Evolutionary conservation across 345 rosid species (phyloP).

Genomic region (Chamaenerion angustifolium): DNA sequence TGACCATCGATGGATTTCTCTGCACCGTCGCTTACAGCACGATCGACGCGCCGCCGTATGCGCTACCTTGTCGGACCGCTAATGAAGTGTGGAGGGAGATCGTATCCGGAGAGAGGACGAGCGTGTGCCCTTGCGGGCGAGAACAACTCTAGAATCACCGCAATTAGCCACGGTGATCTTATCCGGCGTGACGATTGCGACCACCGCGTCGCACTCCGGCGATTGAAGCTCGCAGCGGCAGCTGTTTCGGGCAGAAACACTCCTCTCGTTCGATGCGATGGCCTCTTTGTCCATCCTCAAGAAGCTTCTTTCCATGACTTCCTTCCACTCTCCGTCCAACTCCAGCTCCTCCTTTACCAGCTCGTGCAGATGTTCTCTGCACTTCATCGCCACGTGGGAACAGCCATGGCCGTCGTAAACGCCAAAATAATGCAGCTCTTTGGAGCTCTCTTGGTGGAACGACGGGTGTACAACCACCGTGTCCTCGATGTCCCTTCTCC

Average conservation of each 20-base stretch:
- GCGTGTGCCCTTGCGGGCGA: constrained; percentile 59
- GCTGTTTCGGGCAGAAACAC: too few species aligned
- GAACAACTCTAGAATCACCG: constrained; percentile 87
- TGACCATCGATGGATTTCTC: constrained; percentile 37
- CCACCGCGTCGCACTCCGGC: constrained; percentile 45
- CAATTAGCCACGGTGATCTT: constrained; percentile 70
- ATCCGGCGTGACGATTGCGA: constrained; percentile 49
- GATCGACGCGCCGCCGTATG: constrained; percentile 20
- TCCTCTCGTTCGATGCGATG: too few species aligned
- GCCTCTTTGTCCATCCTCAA: too few species aligned
- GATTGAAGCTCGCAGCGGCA: constrained; percentile 30
- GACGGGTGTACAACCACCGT: too few species aligned
- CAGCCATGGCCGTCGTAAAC: too few species aligned
- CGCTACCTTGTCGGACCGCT: constrained; percentile 27
- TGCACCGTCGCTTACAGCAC: constrained; percentile 17
- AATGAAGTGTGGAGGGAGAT: constrained; percentile 92
- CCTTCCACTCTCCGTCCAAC: constrained; percentile 15
- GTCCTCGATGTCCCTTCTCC: constrained; percentile 71
- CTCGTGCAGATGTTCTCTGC: constrained; percentile 30
- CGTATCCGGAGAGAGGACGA: constrained; percentile 40
- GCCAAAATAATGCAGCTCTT: too few species aligned
- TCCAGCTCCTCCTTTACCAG: constrained; percentile 25
- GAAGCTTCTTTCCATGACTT: too few species aligned
- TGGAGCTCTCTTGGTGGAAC: too few species aligned
- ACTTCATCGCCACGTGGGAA: too few species aligned